Conservation (phyloP, 2,329 filamentous ascomycete species). For the Aspergillus sp. region DNA sequence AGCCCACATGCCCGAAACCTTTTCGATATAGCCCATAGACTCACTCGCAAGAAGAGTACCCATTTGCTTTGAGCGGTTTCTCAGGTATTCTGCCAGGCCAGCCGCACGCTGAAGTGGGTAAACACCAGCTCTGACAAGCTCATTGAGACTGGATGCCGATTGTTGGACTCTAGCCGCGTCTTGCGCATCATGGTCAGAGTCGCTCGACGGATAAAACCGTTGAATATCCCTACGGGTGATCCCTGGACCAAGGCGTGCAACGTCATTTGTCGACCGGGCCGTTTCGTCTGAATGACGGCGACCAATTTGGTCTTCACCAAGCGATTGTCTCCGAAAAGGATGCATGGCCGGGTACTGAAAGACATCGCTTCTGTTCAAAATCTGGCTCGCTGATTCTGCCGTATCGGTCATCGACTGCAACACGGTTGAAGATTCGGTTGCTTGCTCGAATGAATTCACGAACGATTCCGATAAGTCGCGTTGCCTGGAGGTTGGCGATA, state of each 20-base stretch:
- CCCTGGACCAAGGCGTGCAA: constrained; percentile 15
- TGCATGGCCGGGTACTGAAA: constrained; percentile 75
- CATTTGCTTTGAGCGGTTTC: constrained; percentile 75
- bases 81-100: constrained; percentile 77
- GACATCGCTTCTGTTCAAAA: constrained; percentile 80
- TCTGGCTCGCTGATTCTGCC: constrained; percentile 84
- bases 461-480: constrained; percentile 72
- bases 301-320: constrained; percentile 22
- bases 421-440: constrained; percentile 68
- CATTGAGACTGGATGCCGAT: constrained; percentile 55
- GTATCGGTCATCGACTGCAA: constrained; percentile 70
- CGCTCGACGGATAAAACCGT: constrained; percentile 16
- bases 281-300: constrained; percentile 35
- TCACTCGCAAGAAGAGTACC: constrained; percentile 79
- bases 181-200: constrained; percentile 23
- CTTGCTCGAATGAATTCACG: constrained; percentile 69
- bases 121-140: constrained; percentile 59
- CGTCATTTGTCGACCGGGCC: constrained; percentile 27
- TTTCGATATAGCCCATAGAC: constrained; percentile 94
- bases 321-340: constrained; percentile 28
- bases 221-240: constrained; percentile 9
- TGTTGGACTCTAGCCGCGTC: constrained; percentile 19
- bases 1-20: constrained; percentile 96
- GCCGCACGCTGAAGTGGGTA: constrained; percentile 83
- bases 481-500: constrained; percentile 51